Evolutionary conservation across 164 flowering plant species (phyloP).

Genomic region (Chloranthus sessilifolius): DNA sequence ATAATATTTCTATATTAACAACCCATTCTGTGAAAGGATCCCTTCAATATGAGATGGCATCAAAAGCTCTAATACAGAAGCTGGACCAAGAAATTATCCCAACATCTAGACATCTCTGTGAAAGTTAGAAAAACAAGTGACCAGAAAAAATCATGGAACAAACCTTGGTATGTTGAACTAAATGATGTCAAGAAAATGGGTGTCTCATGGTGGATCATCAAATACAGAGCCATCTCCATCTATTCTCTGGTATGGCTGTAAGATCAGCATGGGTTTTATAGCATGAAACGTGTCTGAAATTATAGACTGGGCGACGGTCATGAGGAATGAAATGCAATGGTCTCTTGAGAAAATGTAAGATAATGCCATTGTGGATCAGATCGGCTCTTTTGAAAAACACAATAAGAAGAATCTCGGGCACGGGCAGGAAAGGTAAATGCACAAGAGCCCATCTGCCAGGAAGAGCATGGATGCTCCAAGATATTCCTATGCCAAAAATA

Average conservation of each 20-base stretch:
- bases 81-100: constrained; percentile 19
- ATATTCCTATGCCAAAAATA: constrained; percentile 96
- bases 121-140: constrained; percentile 53
- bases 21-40: constrained; percentile 22
- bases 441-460: constrained; percentile 60
- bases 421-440: constrained; percentile 54
- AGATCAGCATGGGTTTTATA: constrained; percentile 35
- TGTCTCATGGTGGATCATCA: constrained; percentile 66
- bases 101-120: constrained; percentile 34
- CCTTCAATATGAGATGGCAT: constrained; percentile 4
- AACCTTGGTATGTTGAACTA: constrained; percentile 79
- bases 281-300: constrained; percentile 45
- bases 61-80: constrained; percentile 11
- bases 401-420: constrained; percentile 51
- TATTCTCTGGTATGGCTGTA: constrained; percentile 49
- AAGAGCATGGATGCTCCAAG: constrained; percentile 56
- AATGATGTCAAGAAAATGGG: constrained; percentile 75
- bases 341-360: constrained; percentile 40
- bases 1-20: constrained; percentile 6
- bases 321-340: constrained; percentile 54
- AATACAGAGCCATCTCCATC: constrained; percentile 47
- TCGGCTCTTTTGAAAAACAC: constrained; percentile 56
- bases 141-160: constrained; percentile 67
- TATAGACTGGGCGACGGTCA: constrained; percentile 46
- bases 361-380: constrained; percentile 63